Conservation (phyloP, 495 filamentous ascomycete genomes). For the Xylaria flabelliformis region DNA sequence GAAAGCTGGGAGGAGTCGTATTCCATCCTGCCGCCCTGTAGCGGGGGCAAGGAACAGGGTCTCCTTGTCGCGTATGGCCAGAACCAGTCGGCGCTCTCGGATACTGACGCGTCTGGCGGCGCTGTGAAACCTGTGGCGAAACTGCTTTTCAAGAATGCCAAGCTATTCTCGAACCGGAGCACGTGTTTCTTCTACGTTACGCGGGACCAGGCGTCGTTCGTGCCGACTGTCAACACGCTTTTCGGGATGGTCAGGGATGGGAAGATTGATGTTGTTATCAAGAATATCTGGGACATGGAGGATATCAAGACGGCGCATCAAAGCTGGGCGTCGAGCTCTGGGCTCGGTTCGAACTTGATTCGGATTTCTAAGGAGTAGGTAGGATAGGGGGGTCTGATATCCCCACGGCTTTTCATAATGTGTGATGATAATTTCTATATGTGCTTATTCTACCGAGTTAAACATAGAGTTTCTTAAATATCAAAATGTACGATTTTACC, state of each 20-base stretch:
- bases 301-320: constrained; percentile 49
- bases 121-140: constrained; percentile 28
- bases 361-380: background rate
- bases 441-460: constrained; percentile 18
- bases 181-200: constrained; percentile 48
- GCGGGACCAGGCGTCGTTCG: constrained; percentile 42
- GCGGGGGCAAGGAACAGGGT: background rate
- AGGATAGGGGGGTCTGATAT: background rate
- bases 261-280: constrained; percentile 49
- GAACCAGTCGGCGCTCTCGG: constrained; percentile 29
- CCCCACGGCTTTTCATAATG: background rate
- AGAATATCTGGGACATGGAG: constrained; percentile 48
- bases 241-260: constrained; percentile 44
- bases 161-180: constrained; percentile 32
- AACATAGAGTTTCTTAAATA: background rate
- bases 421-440: background rate
- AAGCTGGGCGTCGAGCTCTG: constrained; percentile 43
- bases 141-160: constrained; percentile 37
- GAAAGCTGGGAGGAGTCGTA: constrained; percentile 55
- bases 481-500: background rate
- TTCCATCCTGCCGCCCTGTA: constrained; percentile 37
- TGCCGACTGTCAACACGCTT: constrained; percentile 37
- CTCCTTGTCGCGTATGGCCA: constrained; percentile 32
- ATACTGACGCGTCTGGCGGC: background rate
- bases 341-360: constrained; percentile 48